Base-by-base conservation (phyloP, 768 basidiomycete genomes). In the Lactifluus hygrophoroides region DNA sequence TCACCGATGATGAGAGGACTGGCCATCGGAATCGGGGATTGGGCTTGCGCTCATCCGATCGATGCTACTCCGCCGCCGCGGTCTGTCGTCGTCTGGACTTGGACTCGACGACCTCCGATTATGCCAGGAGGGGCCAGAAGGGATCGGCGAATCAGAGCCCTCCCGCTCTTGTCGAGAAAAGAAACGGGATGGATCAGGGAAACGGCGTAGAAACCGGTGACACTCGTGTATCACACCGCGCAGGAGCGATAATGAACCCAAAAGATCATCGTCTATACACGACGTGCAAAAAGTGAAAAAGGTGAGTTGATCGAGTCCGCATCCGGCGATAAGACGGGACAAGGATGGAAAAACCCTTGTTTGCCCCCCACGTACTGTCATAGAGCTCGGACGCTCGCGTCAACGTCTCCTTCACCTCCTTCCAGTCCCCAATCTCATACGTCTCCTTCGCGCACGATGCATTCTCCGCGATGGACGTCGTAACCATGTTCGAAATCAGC, bases 221-320 rank as follows among this genome's bases (percentile, higher is more conserved):
- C 82, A 85, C 67, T 85, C 83, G 63, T 85, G 82, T 5, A 86
- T 77, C 50, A 85, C 80, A 5, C 78, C 84, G 30, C 85, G 77
- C 44, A 86, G 69, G 10, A 84, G 73, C 1, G 80, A 75, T 7
- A 84, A 70, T 1, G 80, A 76, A 49, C 81, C 80, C 40, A 68
- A 62, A 17, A 75, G 68, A 49, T 82, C 76, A 56, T 78, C 77
- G 34, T 65, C 78, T 81, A 57, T 35, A 54, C 30, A 44, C 14
- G n/a, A 54, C 43, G 42, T 28, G 21, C 21, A 30, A n/a, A n/a
- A n/a, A n/a, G n/a, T n/a, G n/a, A n/a, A n/a, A n/a, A n/a, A n/a
- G 37, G 46, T 11, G 43, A 50, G 48, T 11, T 52, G 37, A 56
- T 34, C 11, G 19, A n/a, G n/a, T n/a, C n/a, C n/a, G n/a, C n/a